phyloP scores from a whole-genome alignment of 177 flowering plant genomes.

The Vitis hybrid region DNA sequence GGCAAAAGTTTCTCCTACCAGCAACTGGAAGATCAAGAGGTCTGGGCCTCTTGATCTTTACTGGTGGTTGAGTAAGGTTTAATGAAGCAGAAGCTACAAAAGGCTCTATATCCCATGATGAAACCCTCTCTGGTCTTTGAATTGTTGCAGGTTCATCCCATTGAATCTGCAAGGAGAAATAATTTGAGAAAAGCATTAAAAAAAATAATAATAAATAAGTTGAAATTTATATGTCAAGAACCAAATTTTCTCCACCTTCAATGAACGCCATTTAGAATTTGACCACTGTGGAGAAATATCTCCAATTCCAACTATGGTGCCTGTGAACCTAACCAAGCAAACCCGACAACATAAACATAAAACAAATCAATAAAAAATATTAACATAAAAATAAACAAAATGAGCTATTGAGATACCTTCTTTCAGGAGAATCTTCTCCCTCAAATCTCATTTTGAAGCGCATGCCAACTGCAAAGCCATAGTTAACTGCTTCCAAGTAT shows the following conservation, averaged over 20 bases:
- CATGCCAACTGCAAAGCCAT: conserved; percentile 54
- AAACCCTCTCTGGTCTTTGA: conserved; percentile 66
- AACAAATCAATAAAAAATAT: not conserved
- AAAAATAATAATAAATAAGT: not conserved
- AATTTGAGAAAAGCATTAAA: conserved; percentile 7
- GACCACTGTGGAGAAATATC: conserved; percentile 56
- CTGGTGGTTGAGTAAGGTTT: conserved; percentile 31
- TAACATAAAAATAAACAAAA: not conserved
- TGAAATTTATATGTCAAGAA: not conserved
- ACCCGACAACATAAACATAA: not conserved
- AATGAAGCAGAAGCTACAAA: conserved; percentile 34
- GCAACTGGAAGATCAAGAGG: conserved; percentile 34
- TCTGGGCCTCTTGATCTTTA: conserved; percentile 52
- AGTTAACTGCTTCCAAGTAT: conserved; percentile 45
- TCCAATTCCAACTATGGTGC: conserved; percentile 60
- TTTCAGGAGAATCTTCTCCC: conserved; percentile 73
- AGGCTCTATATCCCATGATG: conserved; percentile 79
- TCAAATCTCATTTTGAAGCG: conserved; percentile 71
- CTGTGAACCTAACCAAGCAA: conserved; percentile 48
- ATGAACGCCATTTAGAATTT: conserved; percentile 62
- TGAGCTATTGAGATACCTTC: conserved; percentile 33
- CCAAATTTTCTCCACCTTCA: conserved; percentile 39
- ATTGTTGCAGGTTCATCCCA: conserved; percentile 70
- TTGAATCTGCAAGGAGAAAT: conserved; percentile 40
- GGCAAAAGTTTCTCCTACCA: conserved; percentile 25